These are phyloP conservation scores for Massospora cicadina DNA, from an alignment of 371 early-diverging fungal genomes.

Conservation along the genomic window DNA sequence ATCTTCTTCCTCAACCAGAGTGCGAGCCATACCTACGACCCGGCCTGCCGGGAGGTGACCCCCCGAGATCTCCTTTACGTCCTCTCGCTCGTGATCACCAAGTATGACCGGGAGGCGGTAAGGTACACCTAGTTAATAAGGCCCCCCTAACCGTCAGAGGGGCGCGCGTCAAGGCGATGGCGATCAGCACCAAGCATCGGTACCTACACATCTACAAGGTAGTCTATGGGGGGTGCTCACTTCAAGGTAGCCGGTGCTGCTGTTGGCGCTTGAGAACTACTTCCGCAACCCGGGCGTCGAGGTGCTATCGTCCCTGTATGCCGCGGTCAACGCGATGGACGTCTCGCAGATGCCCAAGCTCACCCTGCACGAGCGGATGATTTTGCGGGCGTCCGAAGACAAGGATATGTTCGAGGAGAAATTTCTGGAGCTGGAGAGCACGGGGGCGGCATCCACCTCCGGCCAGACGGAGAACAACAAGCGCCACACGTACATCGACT, in stretches of 20 bases:
- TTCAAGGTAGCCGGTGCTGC: slow-evolving; percentile 47
- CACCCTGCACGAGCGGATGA: slow-evolving; percentile 49
- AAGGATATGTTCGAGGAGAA: slow-evolving; percentile 71
- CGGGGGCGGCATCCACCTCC: slow-evolving; percentile 8
- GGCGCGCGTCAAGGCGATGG: slow-evolving; percentile 85
- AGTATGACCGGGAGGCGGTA: slow-evolving; percentile 64
- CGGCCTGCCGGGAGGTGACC: neutral
- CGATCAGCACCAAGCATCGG: slow-evolving; percentile 71
- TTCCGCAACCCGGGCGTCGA: slow-evolving; percentile 54
- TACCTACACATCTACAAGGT: slow-evolving; percentile 88
- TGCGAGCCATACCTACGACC: slow-evolving; percentile 24
- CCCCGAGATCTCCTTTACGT: slow-evolving; percentile 45
- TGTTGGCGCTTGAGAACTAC: slow-evolving; percentile 81
- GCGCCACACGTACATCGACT: slow-evolving; percentile 30
- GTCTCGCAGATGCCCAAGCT: slow-evolving; percentile 61
- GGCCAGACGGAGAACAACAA: slow-evolving; percentile 16
- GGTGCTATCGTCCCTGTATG: slow-evolving; percentile 58
- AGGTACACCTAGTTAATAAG: slow-evolving; percentile 25
- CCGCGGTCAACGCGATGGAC: slow-evolving; percentile 73
- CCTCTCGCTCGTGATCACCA: slow-evolving; percentile 73
- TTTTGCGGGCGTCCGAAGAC: slow-evolving; percentile 60
- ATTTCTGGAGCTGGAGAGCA: slow-evolving; percentile 29
- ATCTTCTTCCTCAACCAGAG: slow-evolving; percentile 71
- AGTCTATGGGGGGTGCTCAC: slow-evolving; percentile 6
- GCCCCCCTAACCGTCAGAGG: too few relatives aligned